Percentiles rank a stretch among this genome's conserved stretches.
These are phyloP conservation scores for Kwoniella sp. DNA, from an alignment of 768 basidiomycete species.

Conservation along the genomic window DNA sequence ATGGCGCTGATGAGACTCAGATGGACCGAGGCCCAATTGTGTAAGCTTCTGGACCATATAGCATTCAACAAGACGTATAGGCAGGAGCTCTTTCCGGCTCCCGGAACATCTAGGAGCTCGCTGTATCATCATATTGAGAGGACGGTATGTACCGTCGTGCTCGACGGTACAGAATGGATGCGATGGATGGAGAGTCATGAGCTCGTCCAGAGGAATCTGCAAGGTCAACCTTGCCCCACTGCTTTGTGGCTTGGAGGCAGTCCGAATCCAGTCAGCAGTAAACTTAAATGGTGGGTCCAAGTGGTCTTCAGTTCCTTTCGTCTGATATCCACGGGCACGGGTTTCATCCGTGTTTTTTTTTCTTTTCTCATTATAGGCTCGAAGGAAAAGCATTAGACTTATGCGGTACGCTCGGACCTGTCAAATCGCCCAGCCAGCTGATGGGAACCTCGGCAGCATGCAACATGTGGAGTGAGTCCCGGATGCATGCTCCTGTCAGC, in stretches of 20 bases:
- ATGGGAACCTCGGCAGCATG: background rate
- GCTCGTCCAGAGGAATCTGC: background rate
- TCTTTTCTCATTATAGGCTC: too few species aligned
- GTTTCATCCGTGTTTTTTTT: background rate
- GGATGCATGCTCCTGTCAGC: too few species aligned
- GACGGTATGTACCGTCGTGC: slow-evolving; percentile 6
- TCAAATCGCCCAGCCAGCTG: background rate
- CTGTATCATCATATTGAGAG: slow-evolving; percentile 5
- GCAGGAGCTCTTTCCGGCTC: background rate
- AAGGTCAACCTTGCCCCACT: background rate
- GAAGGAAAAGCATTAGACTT: background rate
- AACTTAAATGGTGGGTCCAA: slow-evolving; percentile 2
- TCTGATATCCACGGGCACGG: background rate
- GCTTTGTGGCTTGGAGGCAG: background rate
- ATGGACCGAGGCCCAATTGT: background rate
- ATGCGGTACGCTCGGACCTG: background rate
- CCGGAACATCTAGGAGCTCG: background rate
- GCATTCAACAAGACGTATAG: background rate
- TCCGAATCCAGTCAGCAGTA: slow-evolving; percentile 4
- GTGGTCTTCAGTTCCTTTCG: background rate
- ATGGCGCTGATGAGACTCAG: background rate
- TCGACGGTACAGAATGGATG: slow-evolving; percentile 15
- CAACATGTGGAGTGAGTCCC: background rate
- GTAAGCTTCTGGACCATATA: background rate
- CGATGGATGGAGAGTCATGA: slow-evolving; percentile 11